phyloP scores from a whole-genome alignment of 2,329 filamentous ascomycete species.

The Rutstroemia sp. region DNA sequence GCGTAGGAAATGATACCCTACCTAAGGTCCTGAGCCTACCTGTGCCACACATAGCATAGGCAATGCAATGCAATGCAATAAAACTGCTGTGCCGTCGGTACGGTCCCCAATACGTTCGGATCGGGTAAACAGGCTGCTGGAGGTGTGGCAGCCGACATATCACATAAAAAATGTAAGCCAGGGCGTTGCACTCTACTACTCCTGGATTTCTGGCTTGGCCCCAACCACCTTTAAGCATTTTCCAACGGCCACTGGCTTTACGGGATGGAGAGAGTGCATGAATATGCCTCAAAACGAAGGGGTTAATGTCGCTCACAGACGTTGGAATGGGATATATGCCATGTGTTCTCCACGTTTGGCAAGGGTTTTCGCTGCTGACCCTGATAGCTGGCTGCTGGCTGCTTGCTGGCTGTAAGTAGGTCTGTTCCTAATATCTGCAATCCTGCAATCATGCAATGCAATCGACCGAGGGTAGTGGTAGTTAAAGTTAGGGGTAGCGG shows the following conservation, averaged over 20 bases:
- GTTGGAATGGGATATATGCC: background rate
- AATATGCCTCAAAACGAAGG: background rate
- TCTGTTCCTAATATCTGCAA: too few relatives aligned
- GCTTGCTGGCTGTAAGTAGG: too few relatives aligned
- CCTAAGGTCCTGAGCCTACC: too few relatives aligned
- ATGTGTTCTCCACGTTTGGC: background rate
- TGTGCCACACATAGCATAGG: background rate
- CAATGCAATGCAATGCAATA: conserved; percentile 3
- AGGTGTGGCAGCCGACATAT: background rate
- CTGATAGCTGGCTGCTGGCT: too few relatives aligned
- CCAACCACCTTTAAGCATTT: background rate
- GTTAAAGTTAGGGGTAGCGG: too few relatives aligned
- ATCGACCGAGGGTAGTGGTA: too few relatives aligned
- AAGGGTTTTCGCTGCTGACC: too few relatives aligned
- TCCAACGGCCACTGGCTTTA: background rate
- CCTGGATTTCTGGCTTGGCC: too few relatives aligned
- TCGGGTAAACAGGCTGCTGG: background rate
- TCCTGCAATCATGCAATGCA: too few relatives aligned
- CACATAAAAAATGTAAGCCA: background rate
- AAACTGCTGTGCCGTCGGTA: background rate
- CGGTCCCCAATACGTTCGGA: background rate
- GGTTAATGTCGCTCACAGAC: conserved; percentile 1
- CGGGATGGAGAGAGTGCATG: background rate
- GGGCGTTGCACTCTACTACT: too few relatives aligned
- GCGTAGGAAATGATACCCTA: background rate